phyloP scores from a whole-genome alignment of 805 yeast genomes.

The Saturnispora gosingensis region DNA sequence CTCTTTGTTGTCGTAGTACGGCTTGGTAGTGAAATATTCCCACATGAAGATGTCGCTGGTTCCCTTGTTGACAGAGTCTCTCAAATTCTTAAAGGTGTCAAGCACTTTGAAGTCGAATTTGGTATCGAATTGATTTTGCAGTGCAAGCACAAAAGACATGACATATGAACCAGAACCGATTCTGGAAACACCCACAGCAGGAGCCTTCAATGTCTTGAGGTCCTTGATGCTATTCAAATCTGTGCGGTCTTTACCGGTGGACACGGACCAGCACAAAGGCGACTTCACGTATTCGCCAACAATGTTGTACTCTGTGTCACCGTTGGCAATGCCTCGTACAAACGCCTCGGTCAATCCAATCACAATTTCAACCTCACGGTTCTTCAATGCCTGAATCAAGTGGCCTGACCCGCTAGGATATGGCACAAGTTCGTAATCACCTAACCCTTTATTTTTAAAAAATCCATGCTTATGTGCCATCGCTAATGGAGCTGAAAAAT shows the following conservation, averaged over 20 bases:
- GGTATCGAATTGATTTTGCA: constrained; percentile 43
- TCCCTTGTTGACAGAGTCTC: constrained; percentile 65
- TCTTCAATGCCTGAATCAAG: constrained; percentile 62
- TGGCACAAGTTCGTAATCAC: constrained; percentile 48
- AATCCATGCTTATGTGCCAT: constrained; percentile 57
- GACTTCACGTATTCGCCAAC: constrained; percentile 79
- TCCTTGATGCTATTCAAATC: constrained; percentile 45
- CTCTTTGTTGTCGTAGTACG: constrained; percentile 71
- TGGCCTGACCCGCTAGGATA: constrained; percentile 87
- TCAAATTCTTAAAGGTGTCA: constrained; percentile 61
- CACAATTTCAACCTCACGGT: constrained; percentile 62
- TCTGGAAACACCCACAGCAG: constrained; percentile 67
- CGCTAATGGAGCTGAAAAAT: constrained; percentile 78
- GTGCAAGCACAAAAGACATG: constrained; percentile 79
- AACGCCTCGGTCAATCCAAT: constrained; percentile 90
- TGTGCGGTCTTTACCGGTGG: constrained; percentile 57
- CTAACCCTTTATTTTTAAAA: constrained; percentile 40
- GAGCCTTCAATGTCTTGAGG: constrained; percentile 37
- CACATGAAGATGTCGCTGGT: constrained; percentile 85
- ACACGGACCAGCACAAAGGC: constrained; percentile 85
- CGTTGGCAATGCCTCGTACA: constrained; percentile 71
- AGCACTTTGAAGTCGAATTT: constrained; percentile 43
- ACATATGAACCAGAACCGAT: constrained; percentile 89
- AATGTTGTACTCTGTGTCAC: constrained; percentile 49
- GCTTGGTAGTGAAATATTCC: constrained; percentile 87